Conservation (phyloP, 345 rosid genomes). For the Fremontodendron californicum region DNA sequence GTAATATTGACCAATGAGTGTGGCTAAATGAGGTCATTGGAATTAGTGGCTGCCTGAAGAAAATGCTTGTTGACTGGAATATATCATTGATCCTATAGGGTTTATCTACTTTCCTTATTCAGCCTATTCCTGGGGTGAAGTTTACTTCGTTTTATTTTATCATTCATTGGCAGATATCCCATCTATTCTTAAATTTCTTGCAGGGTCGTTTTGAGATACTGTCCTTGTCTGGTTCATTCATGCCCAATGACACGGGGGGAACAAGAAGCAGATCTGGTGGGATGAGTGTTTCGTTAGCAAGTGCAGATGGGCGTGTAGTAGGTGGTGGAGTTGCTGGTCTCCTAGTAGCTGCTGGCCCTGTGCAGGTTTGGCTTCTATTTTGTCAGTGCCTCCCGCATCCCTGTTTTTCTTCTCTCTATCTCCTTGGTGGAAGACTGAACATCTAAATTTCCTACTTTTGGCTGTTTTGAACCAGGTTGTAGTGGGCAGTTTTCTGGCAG, state of each 20-base stretch:
- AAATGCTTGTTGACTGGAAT: not conserved
- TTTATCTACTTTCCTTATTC: not conserved
- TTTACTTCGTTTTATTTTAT: not conserved
- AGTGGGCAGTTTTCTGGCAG: conserved; percentile 74
- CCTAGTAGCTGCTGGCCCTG: conserved; percentile 84
- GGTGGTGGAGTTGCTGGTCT: conserved; percentile 95
- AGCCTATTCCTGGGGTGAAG: not conserved
- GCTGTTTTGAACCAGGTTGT: conserved; percentile 45
- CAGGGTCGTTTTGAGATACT: conserved; percentile 97
- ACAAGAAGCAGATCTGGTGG: conserved; percentile 84
- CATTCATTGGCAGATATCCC: not conserved
- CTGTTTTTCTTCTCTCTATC: not conserved
- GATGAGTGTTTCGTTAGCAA: conserved; percentile 91
- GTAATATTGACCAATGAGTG: not conserved
- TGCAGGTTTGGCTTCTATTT: conserved; percentile 49
- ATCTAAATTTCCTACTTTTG: not conserved
- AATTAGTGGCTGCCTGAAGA: not conserved
- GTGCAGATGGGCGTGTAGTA: conserved; percentile 93
- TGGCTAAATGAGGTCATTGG: not conserved
- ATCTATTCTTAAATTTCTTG: conserved; percentile 11
- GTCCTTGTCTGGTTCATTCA: conserved; percentile 92
- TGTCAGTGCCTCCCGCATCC: not conserved
- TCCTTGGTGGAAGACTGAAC: not conserved
- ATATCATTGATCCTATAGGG: not conserved
- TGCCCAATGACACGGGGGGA: conserved; percentile 83